A percentile compares a stretch with the other conserved stretches of the same genome.
Evolutionary conservation across 2,329 filamentous ascomycete genomes (phyloP).

Genomic region (Laburnicola sp.): DNA sequence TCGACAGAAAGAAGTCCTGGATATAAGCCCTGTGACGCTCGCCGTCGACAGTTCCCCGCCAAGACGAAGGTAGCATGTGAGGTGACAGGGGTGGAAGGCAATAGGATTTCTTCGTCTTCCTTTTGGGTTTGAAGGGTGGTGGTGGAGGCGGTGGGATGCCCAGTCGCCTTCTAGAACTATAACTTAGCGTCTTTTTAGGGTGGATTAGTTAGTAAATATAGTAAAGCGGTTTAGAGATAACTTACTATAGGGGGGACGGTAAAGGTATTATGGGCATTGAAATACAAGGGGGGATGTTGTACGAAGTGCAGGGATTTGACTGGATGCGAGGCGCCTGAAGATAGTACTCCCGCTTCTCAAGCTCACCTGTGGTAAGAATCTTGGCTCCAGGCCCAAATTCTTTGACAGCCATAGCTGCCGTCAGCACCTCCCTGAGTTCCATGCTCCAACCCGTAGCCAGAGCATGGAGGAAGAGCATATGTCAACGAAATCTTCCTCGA

Average conservation of each 20-base stretch:
- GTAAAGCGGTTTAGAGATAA: neutral
- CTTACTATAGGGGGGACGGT: constrained; percentile 4
- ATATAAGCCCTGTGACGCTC: constrained; percentile 23
- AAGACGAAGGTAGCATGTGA: neutral
- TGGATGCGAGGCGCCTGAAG: constrained; percentile 12
- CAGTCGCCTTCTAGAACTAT: too few relatives aligned
- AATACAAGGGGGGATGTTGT: constrained; percentile 8
- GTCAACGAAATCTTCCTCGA: too few relatives aligned
- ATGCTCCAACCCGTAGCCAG: constrained; percentile 16
- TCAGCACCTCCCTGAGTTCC: constrained; percentile 22
- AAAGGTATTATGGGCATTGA: neutral
- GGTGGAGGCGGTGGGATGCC: too few relatives aligned
- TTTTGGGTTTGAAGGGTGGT: neutral
- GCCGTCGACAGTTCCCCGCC: constrained; percentile 9
- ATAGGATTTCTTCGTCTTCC: neutral
- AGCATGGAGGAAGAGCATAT: too few relatives aligned
- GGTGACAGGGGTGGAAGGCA: constrained; percentile 4
- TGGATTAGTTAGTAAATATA: too few relatives aligned
- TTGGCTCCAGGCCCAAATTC: constrained; percentile 9
- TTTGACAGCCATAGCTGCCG: neutral
- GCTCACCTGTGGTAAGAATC: constrained; percentile 9
- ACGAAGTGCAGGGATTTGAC: constrained; percentile 12
- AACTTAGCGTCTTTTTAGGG: too few relatives aligned
- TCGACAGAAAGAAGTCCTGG: constrained; percentile 30
- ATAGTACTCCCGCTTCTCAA: constrained; percentile 25